Conservation (phyloP, 2,329 filamentous ascomycete species). For the Stylonectria norvegica region DNA sequence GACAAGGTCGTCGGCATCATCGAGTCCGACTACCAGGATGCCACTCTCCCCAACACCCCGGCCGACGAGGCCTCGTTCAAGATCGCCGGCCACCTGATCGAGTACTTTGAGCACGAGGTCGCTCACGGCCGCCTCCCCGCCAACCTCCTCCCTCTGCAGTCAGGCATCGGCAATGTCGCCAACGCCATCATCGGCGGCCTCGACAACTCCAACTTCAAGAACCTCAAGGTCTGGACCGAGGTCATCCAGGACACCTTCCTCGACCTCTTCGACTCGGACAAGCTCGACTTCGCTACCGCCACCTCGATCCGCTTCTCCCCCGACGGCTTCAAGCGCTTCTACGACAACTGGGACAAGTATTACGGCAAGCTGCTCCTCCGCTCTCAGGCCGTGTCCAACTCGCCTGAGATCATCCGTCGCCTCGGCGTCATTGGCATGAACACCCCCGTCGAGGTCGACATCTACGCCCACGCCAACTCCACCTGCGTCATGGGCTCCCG, state of each 20-base stretch:
- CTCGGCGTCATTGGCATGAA: constrained; percentile 92
- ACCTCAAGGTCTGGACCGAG: constrained; percentile 91
- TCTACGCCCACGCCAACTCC: constrained; percentile 89
- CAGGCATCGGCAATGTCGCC: constrained; percentile 88
- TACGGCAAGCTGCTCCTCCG: constrained; percentile 79
- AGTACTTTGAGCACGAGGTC: constrained; percentile 82
- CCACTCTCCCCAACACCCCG: constrained; percentile 68
- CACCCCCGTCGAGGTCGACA: constrained; percentile 90
- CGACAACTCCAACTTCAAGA: constrained; percentile 75
- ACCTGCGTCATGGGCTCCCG: constrained; percentile 86
- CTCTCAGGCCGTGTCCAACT: constrained; percentile 85
- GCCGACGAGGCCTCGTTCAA: constrained; percentile 69
- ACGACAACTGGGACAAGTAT: constrained; percentile 78
- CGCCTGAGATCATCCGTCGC: constrained; percentile 83
- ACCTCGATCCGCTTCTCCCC: constrained; percentile 89
- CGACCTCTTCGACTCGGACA: constrained; percentile 84
- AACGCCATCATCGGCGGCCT: constrained; percentile 87
- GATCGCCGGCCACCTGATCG: constrained; percentile 78
- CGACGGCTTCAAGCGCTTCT: constrained; percentile 88
- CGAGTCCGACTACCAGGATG: constrained; percentile 79
- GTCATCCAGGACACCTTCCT: constrained; percentile 91
- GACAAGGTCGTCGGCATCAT: constrained; percentile 82
- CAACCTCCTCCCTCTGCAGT: constrained; percentile 77
- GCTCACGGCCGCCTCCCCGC: constrained; percentile 69
- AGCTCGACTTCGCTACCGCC: constrained; percentile 84